Percentiles rank a stretch among this genome's conserved stretches.
Evolutionary conservation across 768 basidiomycete genomes (phyloP).

Genomic region (Tylopilus intermedius): DNA sequence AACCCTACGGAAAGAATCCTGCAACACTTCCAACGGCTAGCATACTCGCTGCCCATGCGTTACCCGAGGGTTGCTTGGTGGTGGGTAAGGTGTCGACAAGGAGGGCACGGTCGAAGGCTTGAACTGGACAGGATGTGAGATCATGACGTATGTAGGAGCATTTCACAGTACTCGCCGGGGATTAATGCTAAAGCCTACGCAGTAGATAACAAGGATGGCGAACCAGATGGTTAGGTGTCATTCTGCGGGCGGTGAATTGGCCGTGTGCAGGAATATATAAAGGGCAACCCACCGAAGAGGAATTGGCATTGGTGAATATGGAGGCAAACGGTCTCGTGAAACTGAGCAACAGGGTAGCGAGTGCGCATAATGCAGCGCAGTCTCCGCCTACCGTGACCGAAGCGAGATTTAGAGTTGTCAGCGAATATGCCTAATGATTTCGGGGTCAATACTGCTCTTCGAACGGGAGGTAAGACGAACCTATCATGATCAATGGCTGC

Average conservation of each 20-base stretch:
- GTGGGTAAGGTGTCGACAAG: conserved; percentile 82
- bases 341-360: conserved; percentile 37
- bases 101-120: conserved; percentile 86
- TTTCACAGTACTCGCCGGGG: conserved; percentile 34
- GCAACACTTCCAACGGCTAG: conserved; percentile 77
- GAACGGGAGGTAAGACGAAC: conserved; percentile 30
- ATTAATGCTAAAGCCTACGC: conserved; percentile 63
- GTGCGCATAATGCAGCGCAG: conserved; percentile 59
- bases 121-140: conserved; percentile 44
- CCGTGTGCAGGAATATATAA: neutral
- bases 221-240: conserved; percentile 66
- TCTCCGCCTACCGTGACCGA: conserved; percentile 78
- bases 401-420: conserved; percentile 77
- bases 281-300: neutral
- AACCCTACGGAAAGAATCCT: conserved; percentile 81
- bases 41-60: conserved; percentile 97
- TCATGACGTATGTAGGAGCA: conserved; percentile 11
- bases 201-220: conserved; percentile 67
- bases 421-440: conserved; percentile 55
- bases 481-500: conserved; percentile 88
- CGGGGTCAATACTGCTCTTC: neutral
- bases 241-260: conserved; percentile 38
- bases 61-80: conserved; percentile 72
- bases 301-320: conserved; percentile 1
- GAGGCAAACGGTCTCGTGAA: conserved; percentile 4